Conservation (phyloP, 1,139 yeast genomes). For the Yamadazyma sp. region DNA sequence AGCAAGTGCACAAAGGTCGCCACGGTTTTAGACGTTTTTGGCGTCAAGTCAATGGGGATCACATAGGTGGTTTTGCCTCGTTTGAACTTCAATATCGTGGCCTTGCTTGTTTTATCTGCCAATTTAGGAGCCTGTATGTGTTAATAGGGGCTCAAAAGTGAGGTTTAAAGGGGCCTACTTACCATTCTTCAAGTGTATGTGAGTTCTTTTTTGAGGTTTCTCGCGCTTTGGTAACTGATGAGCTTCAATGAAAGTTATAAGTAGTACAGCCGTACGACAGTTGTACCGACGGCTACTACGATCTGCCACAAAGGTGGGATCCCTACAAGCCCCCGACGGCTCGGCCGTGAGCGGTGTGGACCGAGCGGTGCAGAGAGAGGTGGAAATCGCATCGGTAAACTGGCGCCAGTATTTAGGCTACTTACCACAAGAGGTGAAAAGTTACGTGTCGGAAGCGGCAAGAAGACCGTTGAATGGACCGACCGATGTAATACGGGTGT, state of each 20-base stretch:
- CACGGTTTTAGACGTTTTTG: constrained; percentile 20
- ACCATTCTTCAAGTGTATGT: not conserved
- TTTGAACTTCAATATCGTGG: constrained; percentile 45
- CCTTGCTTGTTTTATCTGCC: constrained; percentile 18
- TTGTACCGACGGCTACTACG: constrained; percentile 25
- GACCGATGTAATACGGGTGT: constrained; percentile 1
- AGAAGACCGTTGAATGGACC: constrained; percentile 4
- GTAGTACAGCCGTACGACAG: constrained; percentile 13
- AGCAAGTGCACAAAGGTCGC: constrained; percentile 32
- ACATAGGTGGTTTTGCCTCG: constrained; percentile 44
- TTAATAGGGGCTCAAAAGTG: not conserved
- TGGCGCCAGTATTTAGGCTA: constrained; percentile 9
- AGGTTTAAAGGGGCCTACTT: not conserved
- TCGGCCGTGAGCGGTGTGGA: not conserved
- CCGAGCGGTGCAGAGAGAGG: constrained; percentile 4
- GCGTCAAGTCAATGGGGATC: constrained; percentile 29
- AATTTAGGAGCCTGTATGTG: constrained; percentile 29
- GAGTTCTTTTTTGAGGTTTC: not conserved
- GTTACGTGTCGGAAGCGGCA: constrained; percentile 20
- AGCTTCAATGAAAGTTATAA: not conserved
- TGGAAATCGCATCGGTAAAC: constrained; percentile 7
- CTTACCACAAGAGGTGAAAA: constrained; percentile 19
- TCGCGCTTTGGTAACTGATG: not conserved
- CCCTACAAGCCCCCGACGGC: not conserved
- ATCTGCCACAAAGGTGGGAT: constrained; percentile 10